Conservation (phyloP, 768 basidiomycete genomes). For the Auriculariales sp. region DNA sequence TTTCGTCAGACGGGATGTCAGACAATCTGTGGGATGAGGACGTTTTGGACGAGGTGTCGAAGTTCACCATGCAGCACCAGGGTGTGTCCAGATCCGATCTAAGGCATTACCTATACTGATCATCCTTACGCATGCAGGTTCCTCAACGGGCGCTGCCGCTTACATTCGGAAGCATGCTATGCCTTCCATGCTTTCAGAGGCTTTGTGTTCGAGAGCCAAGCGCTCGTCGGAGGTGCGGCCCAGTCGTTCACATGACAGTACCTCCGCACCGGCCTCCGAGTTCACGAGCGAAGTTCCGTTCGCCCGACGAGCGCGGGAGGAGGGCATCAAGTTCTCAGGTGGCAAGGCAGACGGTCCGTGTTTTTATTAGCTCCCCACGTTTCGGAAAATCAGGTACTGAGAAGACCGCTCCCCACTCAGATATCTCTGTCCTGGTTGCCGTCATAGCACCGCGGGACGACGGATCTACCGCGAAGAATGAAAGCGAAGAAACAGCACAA, state of each 20-base stretch:
- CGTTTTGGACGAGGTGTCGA: constrained; percentile 63
- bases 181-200: constrained; percentile 38
- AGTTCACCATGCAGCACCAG: constrained; percentile 32
- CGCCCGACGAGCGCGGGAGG: constrained; percentile 61
- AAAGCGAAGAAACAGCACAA: background rate
- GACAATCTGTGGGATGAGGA: constrained; percentile 88
- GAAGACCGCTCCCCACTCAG: constrained; percentile 14
- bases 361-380: constrained; percentile 15
- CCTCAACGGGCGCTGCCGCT: background rate
- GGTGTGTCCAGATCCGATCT: constrained; percentile 8
- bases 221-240: constrained; percentile 16
- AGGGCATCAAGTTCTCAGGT: constrained; percentile 56
- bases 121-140: background rate
- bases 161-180: background rate
- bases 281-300: constrained; percentile 57
- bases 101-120: background rate
- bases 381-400: constrained; percentile 5
- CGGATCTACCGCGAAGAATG: background rate
- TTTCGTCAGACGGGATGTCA: constrained; percentile 67
- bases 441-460: constrained; percentile 52
- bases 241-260: background rate
- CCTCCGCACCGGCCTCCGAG: background rate
- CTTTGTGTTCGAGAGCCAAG: constrained; percentile 64
- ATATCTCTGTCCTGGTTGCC: constrained; percentile 54
- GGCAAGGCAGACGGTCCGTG: constrained; percentile 74